Evolutionary conservation across 192 early-diverging fungal genomes (phyloP), one percentile per base, ranked within the genome.

Genomic region (Allomyces arbusculus): DNA sequence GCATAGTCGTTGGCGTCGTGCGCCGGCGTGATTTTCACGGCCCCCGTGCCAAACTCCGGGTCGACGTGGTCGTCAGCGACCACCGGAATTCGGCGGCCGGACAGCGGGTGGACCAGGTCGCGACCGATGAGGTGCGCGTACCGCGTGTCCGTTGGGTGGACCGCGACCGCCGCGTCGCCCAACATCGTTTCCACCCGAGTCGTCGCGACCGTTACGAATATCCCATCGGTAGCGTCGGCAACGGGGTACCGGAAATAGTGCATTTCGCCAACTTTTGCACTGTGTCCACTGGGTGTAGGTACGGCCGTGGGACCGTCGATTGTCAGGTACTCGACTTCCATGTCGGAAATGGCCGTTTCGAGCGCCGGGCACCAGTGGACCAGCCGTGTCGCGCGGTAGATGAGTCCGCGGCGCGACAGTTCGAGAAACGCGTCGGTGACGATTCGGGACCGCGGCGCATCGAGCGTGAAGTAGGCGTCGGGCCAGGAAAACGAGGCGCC

Each of bases 181-280:
- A 96, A 80, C 87, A 98, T 94, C 4, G 95, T 98, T 70, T 98
- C 95, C 40, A 95, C 82, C 64, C 95, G 91, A 8, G 95, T 98
- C n/a, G 95, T 98, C 20, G 91, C 88, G 8, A 98, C 92, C 50
- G 87, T 80, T 40, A 98, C 78, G 44, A 28, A 28, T 28, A 86
- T 75, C 64, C 69, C 45, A 19, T 70, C 66, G 25, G 73, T 70
- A 11, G 84, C 81, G 63, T 88, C 75, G 26, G 89, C 89, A 26
- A 98, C 69, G 24, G 80, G 85, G 79, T 96, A 98, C 19, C 89
- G 84, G 72, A 98, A 84, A 23, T 83, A 78, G 67, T 94, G 90
- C 63, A 98, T 72, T 12, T 95, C 90, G 50, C 95, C 95, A 78
- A 96, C 92, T 73, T 95, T 90, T 62, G 94, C 90, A 69, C 92